Percentiles rank a stretch among this genome's conserved stretches.
phyloP scores from a whole-genome alignment of 2,329 filamentous ascomycete genomes.

The Verticillium klebahnii region DNA sequence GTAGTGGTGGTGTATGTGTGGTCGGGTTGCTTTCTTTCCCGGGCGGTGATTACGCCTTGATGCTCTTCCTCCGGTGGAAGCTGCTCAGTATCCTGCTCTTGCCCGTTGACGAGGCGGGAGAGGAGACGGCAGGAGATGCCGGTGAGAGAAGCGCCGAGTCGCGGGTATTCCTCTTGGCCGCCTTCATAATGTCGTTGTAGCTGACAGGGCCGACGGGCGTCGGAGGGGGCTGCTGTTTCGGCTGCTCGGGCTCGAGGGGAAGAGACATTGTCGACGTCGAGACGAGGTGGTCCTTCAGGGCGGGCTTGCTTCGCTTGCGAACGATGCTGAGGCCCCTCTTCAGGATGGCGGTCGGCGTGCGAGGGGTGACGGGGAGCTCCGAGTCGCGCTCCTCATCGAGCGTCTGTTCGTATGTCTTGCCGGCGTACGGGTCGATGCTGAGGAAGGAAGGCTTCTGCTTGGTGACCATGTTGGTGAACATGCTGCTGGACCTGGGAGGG shows the following conservation, averaged over 20 bases:
- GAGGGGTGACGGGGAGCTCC: constrained; percentile 31
- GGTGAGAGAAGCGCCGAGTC: constrained; percentile 15
- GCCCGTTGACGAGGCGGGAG: constrained; percentile 16
- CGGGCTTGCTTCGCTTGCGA: constrained; percentile 49
- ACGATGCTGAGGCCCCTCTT: constrained; percentile 51
- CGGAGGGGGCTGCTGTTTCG: constrained; percentile 12
- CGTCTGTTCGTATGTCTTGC: constrained; percentile 24
- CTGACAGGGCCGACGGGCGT: constrained; percentile 25
- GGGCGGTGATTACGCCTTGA: constrained; percentile 23
- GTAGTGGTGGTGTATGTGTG: background rate
- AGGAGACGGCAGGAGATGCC: constrained; percentile 20
- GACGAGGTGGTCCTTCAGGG: constrained; percentile 33
- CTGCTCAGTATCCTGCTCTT: constrained; percentile 29
- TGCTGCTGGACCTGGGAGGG: constrained; percentile 39
- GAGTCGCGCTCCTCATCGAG: constrained; percentile 22
- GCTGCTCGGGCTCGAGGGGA: constrained; percentile 17
- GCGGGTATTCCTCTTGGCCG: constrained; percentile 36
- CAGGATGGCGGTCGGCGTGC: constrained; percentile 42
- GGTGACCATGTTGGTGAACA: constrained; percentile 26
- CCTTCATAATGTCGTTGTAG: constrained; percentile 43
- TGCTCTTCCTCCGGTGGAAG: constrained; percentile 33
- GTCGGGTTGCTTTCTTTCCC: background rate
- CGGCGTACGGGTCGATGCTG: constrained; percentile 48
- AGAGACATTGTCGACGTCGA: constrained; percentile 26
- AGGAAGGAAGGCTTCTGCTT: constrained; percentile 44